Percentiles rank a stretch among this genome's conserved stretches.
Conservation (phyloP, 1,284 basidiomycete genomes). For the Sanguinoderma infundibulare region DNA sequence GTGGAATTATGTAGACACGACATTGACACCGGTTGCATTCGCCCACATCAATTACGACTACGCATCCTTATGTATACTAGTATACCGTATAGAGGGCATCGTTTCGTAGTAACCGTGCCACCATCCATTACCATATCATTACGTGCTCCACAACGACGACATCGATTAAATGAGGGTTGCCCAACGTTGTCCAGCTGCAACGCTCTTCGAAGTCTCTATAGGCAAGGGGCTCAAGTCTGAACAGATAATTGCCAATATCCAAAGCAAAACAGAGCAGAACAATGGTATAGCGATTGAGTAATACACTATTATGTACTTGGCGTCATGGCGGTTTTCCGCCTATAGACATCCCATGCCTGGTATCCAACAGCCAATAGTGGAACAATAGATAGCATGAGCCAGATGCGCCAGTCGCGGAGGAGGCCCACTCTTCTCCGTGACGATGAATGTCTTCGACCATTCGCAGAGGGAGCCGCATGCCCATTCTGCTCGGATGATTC, state of each 20-base stretch:
- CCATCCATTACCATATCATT: too few species aligned
- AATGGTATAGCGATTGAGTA: neutral
- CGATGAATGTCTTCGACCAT: neutral
- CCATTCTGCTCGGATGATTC: conserved; percentile 26
- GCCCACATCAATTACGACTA: too few species aligned
- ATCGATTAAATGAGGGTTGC: too few species aligned
- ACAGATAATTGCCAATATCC: neutral
- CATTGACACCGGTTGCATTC: too few species aligned
- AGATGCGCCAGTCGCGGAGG: conserved; percentile 15
- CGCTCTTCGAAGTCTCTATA: too few species aligned
- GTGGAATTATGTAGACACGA: conserved; percentile 6
- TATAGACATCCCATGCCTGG: conserved; percentile 22
- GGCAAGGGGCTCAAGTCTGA: too few species aligned
- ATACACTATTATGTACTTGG: neutral
- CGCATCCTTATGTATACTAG: neutral
- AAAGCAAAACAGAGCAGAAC: conserved; percentile 1
- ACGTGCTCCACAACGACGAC: neutral
- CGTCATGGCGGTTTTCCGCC: neutral
- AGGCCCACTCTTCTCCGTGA: neutral
- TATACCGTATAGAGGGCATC: too few species aligned
- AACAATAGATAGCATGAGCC: conserved; percentile 16
- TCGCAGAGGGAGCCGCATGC: conserved; percentile 1
- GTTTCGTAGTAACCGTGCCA: too few species aligned
- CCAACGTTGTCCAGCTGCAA: too few species aligned
- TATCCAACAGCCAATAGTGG: conserved; percentile 19